A percentile compares a stretch with the other conserved stretches of the same genome.
phyloP scores from a whole-genome alignment of 2,329 filamentous ascomycete genomes.

The Aspergillus pseudoterreus region DNA sequence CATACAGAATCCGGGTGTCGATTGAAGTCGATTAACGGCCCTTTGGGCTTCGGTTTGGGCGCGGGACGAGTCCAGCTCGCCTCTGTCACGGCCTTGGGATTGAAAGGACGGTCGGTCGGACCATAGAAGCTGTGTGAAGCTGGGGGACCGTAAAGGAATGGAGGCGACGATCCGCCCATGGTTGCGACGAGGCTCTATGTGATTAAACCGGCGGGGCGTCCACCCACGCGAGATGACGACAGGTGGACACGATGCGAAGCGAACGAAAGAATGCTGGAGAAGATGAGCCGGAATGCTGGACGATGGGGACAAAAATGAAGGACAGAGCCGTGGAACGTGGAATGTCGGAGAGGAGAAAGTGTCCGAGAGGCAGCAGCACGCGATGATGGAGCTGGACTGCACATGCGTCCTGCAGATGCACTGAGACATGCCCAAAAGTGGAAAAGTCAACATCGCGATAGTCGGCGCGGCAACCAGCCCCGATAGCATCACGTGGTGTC shows the following conservation, averaged over 20 bases:
- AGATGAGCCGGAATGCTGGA: conserved; percentile 1
- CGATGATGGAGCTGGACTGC: not conserved
- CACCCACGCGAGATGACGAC: conserved; percentile 36
- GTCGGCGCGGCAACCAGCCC: conserved; percentile 15
- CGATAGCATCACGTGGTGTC: conserved; percentile 15
- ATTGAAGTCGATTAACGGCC: conserved; percentile 78
- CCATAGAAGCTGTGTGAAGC: conserved; percentile 51
- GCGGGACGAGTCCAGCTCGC: conserved; percentile 66
- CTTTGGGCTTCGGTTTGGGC: conserved; percentile 62
- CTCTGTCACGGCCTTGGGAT: conserved; percentile 80
- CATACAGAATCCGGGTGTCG: conserved; percentile 74
- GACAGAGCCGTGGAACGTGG: conserved; percentile 6
- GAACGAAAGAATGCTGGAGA: conserved; percentile 22
- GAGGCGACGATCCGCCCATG: conserved; percentile 56
- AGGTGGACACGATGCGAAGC: conserved; percentile 17
- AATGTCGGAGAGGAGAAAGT: conserved; percentile 7
- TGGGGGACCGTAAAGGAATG: conserved; percentile 69
- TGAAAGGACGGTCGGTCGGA: conserved; percentile 60
- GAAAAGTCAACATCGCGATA: conserved; percentile 15
- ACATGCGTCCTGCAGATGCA: not conserved
- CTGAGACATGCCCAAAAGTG: conserved; percentile 2
- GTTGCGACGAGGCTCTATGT: conserved; percentile 22
- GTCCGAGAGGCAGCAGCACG: not conserved
- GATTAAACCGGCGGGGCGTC: conserved; percentile 17
- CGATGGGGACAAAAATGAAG: not conserved